Percentiles rank a stretch among this genome's conserved stretches.
These are phyloP conservation scores for Magnusiomyces ingens DNA, from an alignment of 1,139 yeast species.

Conservation along the genomic window DNA sequence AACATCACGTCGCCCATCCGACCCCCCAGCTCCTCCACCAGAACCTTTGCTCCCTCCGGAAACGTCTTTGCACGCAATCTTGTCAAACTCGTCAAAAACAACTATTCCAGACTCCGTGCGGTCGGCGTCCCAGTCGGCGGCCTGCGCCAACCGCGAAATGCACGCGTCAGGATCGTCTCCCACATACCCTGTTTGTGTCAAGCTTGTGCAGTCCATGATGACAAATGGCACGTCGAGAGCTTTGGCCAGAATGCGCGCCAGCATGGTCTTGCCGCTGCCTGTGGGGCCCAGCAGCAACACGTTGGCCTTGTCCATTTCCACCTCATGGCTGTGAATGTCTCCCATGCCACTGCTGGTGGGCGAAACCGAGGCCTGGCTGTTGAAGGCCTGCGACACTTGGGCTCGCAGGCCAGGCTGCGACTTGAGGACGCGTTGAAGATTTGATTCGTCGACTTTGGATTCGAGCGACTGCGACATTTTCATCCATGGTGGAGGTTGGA, in stretches of 20 bases:
- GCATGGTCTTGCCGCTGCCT: slow-evolving; percentile 49
- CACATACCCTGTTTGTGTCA: slow-evolving; percentile 54
- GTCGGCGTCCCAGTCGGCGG: slow-evolving; percentile 43
- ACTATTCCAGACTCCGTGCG: slow-evolving; percentile 46
- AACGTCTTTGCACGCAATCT: slow-evolving; percentile 42
- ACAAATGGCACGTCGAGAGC: slow-evolving; percentile 46
- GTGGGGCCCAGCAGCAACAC: slow-evolving; percentile 49
- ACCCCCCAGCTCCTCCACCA: slow-evolving; percentile 48
- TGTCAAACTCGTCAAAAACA: slow-evolving; percentile 50
- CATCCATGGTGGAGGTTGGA: too few relatives aligned
- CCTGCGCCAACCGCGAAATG: slow-evolving; percentile 42
- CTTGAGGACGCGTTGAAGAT: too few relatives aligned
- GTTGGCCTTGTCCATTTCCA: slow-evolving; percentile 45
- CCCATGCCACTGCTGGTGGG: too few relatives aligned
- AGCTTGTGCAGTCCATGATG: slow-evolving; percentile 49
- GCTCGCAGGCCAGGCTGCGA: too few relatives aligned
- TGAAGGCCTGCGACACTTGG: too few relatives aligned
- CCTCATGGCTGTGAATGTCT: neutral
- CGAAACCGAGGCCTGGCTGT: too few relatives aligned
- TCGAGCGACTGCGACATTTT: too few relatives aligned
- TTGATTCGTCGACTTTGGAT: too few relatives aligned
- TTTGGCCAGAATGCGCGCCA: slow-evolving; percentile 46
- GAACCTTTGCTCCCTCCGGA: slow-evolving; percentile 45
- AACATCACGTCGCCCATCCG: slow-evolving; percentile 45
- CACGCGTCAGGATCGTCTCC: slow-evolving; percentile 53